phyloP scores from a whole-genome alignment of 2,329 filamentous ascomycete species.

The Cladosporium oxysporum region DNA sequence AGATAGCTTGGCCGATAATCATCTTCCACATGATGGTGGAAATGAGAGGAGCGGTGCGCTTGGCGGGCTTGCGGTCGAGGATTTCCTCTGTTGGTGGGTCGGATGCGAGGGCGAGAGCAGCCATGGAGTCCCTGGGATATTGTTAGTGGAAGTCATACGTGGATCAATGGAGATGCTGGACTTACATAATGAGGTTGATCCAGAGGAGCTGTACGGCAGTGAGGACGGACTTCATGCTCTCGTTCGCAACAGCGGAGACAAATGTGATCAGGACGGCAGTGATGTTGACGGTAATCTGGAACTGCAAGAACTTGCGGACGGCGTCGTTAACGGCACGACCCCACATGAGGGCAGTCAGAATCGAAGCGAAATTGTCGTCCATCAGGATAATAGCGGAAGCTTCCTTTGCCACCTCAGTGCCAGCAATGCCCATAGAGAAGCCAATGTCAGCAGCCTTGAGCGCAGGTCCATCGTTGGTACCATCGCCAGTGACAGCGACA shows the following conservation, averaged over 20 bases:
- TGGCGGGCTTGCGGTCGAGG: conserved; percentile 74
- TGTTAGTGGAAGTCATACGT: background rate
- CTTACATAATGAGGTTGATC: conserved; percentile 89
- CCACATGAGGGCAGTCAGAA: conserved; percentile 64
- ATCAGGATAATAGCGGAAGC: conserved; percentile 64
- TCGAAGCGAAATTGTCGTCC: conserved; percentile 65
- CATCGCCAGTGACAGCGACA: conserved; percentile 67
- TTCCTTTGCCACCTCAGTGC: conserved; percentile 67
- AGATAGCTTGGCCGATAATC: conserved; percentile 90
- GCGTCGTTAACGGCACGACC: conserved; percentile 60
- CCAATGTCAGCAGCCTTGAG: conserved; percentile 67
- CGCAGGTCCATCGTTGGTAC: conserved; percentile 67
- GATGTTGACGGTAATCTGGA: conserved; percentile 85
- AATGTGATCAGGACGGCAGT: conserved; percentile 88
- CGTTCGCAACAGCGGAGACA: conserved; percentile 76
- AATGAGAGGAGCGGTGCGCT: conserved; percentile 74
- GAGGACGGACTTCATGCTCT: conserved; percentile 70
- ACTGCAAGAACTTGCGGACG: conserved; percentile 61
- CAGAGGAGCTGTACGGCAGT: conserved; percentile 90
- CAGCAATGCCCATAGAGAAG: conserved; percentile 69
- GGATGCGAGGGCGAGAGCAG: conserved; percentile 85
- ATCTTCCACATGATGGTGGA: conserved; percentile 99
- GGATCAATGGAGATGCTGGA: background rate
- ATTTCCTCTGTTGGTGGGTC: conserved; percentile 82
- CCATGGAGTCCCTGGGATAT: conserved; percentile 71